Evolutionary conservation across 2,329 filamentous ascomycete genomes (phyloP).

Genomic region (Parafenestella ontariensis): DNA sequence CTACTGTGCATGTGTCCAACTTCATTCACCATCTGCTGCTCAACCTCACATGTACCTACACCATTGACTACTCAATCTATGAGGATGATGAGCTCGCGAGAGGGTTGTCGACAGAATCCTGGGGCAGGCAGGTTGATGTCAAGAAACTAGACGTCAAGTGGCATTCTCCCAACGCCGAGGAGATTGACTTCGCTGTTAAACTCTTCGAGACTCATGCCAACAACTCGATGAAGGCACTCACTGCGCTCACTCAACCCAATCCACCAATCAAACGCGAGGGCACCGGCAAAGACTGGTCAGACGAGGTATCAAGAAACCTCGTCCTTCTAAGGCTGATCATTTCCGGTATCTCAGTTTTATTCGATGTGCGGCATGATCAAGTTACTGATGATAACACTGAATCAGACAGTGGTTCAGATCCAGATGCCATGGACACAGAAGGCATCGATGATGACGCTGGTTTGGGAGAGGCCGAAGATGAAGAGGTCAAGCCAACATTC

Average conservation of each 20-base stretch:
- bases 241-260: conserved; percentile 79
- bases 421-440: conserved; percentile 54
- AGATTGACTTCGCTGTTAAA: conserved; percentile 87
- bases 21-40: conserved; percentile 95
- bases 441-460: conserved; percentile 58
- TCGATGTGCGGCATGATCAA: conserved; percentile 69
- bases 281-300: conserved; percentile 98
- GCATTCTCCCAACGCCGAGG: conserved; percentile 82
- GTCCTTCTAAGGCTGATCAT: conserved; percentile 87
- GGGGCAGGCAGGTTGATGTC: conserved; percentile 80
- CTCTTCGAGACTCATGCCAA: conserved; percentile 85
- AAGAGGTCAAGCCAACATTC: conserved; percentile 85
- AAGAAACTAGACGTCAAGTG: conserved; percentile 83
- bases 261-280: conserved; percentile 88
- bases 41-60: conserved; percentile 93
- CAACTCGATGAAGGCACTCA: conserved; percentile 76
- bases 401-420: conserved; percentile 57
- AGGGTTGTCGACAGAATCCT: conserved; percentile 79
- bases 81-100: conserved; percentile 75
- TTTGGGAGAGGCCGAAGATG: conserved; percentile 75
- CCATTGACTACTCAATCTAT: conserved; percentile 86
- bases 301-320: conserved; percentile 90
- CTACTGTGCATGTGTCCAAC: conserved; percentile 95
- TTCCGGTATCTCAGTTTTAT: conserved; percentile 87
- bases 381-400: conserved; percentile 51